These are phyloP conservation scores for Colletotrichum zoysiae DNA, from an alignment of 2,329 filamentous ascomycete genomes.

Conservation along the genomic window DNA sequence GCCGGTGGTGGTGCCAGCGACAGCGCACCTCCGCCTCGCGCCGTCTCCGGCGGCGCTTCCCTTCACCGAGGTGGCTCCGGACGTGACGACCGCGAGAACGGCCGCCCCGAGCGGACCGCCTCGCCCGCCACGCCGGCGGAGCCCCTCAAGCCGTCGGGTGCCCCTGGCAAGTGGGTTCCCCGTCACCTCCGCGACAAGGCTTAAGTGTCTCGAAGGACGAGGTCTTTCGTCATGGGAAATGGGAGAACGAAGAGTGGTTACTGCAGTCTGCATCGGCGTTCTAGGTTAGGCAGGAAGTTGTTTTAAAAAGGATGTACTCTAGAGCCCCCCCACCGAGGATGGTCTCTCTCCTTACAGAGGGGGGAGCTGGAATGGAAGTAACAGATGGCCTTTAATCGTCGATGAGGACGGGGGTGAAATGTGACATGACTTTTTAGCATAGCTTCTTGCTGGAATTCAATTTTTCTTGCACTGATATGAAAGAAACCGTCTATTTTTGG, in stretches of 20 bases:
- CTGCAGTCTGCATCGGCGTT: slow-evolving; percentile 54
- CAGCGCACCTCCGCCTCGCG: slow-evolving; percentile 53
- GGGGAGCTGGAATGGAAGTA: slow-evolving; percentile 46
- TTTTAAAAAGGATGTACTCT: slow-evolving; percentile 54
- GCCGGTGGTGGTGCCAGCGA: slow-evolving; percentile 49
- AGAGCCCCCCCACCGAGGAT: slow-evolving; percentile 49
- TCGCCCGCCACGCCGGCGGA: slow-evolving; percentile 60
- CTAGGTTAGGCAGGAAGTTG: slow-evolving; percentile 50
- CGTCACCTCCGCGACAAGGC: slow-evolving; percentile 56
- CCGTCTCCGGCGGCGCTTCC: slow-evolving; percentile 56
- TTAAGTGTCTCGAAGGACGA: slow-evolving; percentile 53
- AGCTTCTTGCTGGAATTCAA: slow-evolving; percentile 23
- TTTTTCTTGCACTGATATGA: slow-evolving; percentile 8
- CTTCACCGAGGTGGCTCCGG: slow-evolving; percentile 60
- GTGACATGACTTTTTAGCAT: slow-evolving; percentile 40
- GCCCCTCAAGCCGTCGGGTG: slow-evolving; percentile 65
- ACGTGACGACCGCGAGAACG: slow-evolving; percentile 58
- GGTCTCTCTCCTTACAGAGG: slow-evolving; percentile 49
- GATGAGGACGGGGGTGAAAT: slow-evolving; percentile 36
- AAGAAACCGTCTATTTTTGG: neutral
- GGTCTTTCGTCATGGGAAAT: slow-evolving; percentile 34
- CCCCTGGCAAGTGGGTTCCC: slow-evolving; percentile 72
- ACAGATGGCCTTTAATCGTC: slow-evolving; percentile 40
- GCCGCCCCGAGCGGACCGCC: slow-evolving; percentile 49
- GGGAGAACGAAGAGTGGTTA: slow-evolving; percentile 34